Evolutionary conservation across 345 rosid genomes (phyloP).

Genomic region (Syzygium oleosum): DNA sequence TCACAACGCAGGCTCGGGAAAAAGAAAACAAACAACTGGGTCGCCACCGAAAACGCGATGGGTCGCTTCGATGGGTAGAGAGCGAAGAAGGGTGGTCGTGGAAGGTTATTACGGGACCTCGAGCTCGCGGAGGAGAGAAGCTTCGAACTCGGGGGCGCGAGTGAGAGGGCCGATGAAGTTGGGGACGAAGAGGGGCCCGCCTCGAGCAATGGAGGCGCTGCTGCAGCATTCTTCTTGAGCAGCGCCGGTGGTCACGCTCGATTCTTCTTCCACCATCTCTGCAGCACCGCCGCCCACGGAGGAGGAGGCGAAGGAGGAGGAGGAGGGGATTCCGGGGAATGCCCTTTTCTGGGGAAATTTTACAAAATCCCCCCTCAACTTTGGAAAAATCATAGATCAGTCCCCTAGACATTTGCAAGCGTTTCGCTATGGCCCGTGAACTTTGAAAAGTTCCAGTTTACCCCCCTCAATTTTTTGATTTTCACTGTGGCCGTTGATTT

Average conservation of each 20-base stretch:
- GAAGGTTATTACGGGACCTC: conserved; percentile 13
- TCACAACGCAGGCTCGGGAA: background rate
- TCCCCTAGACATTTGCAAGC: no score
- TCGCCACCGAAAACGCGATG: background rate
- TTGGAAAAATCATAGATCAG: background rate
- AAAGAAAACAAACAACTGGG: background rate
- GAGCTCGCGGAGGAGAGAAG: conserved; percentile 19
- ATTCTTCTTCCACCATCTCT: background rate
- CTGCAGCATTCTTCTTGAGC: background rate
- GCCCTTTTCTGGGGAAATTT: background rate
- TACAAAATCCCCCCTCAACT: background rate
- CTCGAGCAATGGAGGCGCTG: conserved; percentile 19
- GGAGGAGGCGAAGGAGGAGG: background rate
- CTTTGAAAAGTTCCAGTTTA: no score
- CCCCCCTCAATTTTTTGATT: no score
- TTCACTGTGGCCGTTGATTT: no score
- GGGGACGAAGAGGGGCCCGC: conserved; percentile 45
- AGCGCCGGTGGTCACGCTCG: background rate
- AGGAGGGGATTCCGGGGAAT: background rate
- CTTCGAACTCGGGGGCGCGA: conserved; percentile 31
- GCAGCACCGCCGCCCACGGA: background rate
- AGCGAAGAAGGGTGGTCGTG: background rate
- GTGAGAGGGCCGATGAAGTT: conserved; percentile 38
- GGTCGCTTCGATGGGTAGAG: background rate
- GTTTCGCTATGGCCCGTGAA: no score